Conservation (phyloP, 108 stramenopile species). For the Cyclotella cryptica region DNA sequence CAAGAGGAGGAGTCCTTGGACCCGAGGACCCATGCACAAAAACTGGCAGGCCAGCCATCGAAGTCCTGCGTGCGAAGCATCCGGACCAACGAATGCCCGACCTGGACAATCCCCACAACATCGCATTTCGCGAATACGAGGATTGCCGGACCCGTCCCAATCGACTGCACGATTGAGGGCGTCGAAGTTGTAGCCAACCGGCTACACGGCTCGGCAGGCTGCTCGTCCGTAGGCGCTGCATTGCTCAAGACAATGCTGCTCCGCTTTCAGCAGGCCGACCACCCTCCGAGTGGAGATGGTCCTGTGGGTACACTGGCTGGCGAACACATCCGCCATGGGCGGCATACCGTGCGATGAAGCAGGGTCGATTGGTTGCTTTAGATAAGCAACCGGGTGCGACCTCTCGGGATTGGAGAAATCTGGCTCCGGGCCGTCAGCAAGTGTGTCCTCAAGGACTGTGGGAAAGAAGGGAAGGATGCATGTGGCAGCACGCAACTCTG, state of each 20-base stretch:
- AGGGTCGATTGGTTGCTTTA: too few species aligned
- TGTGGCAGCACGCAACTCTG: too few species aligned
- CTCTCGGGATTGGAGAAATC: too few species aligned
- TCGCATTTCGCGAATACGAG: background rate
- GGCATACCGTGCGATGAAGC: constrained; percentile 10
- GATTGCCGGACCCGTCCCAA: background rate
- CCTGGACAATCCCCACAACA: background rate
- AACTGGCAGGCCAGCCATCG: constrained; percentile 22
- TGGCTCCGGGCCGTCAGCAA: too few species aligned
- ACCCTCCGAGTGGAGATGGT: constrained; percentile 1
- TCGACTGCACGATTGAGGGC: too few species aligned
- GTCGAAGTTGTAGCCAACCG: background rate
- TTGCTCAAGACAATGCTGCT: background rate
- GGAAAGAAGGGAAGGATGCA: too few species aligned
- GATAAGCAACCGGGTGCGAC: too few species aligned
- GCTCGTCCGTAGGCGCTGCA: background rate
- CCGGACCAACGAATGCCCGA: too few species aligned
- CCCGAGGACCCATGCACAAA: constrained; percentile 38
- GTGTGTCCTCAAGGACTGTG: too few species aligned
- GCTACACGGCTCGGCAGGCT: background rate
- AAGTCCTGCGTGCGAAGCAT: constrained; percentile 36
- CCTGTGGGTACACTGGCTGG: constrained; percentile 14
- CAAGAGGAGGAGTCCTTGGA: too few species aligned
- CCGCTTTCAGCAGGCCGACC: background rate
- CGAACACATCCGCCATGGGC: constrained; percentile 22